Evolutionary conservation across 805 yeast species (phyloP), one percentile per base, ranked within the genome.

Genomic region (Pichia scutulata): DNA sequence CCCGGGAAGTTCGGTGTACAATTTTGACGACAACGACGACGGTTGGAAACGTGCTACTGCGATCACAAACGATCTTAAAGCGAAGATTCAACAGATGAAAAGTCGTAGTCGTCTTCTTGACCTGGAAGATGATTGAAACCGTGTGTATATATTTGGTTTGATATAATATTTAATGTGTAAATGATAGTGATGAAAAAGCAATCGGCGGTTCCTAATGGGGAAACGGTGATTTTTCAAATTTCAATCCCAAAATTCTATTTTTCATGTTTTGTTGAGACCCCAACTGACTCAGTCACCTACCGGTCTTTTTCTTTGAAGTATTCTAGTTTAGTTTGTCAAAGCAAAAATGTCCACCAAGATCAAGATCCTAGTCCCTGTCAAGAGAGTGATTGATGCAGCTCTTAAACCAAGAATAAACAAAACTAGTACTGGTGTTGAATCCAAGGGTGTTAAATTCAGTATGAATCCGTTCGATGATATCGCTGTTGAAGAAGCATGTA

Each of bases 391-490:
- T 61, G 99, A 93, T 70, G 86, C 86, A 50, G 97, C 97, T 16
- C 77, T 90, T 60, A 86, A 86, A 69, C 99, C 99, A 44, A 78
- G 97, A 61, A 84, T 92, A 68, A 89, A 89, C 74, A 82, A 87
- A 67, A 72, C 95, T 14, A 81, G 81, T 45, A 84, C 89, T 12
- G 96, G 93, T 7, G 81, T 86, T 46, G 96, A 89, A 59, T 81
- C 92, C 49, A 80, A 85, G 55, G 97, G 97, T 51, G 87, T 88
- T 58, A 92, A 92, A 71, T 89, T 84, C 74, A 80, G 89, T 63
- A 88, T 92, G 67, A 93, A 93, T 67, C 99, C 99, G 50, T 93
- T 93, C 69, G 93, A 96, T 70, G 99, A 93, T 70, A 93, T 93
- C 64, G 99, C 99, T 9, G 65, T 93, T 48, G 99, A 93, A 70